These are phyloP conservation scores for Bipolaris sorokiniana DNA, from an alignment of 2,329 filamentous ascomycete genomes.

Conservation along the genomic window DNA sequence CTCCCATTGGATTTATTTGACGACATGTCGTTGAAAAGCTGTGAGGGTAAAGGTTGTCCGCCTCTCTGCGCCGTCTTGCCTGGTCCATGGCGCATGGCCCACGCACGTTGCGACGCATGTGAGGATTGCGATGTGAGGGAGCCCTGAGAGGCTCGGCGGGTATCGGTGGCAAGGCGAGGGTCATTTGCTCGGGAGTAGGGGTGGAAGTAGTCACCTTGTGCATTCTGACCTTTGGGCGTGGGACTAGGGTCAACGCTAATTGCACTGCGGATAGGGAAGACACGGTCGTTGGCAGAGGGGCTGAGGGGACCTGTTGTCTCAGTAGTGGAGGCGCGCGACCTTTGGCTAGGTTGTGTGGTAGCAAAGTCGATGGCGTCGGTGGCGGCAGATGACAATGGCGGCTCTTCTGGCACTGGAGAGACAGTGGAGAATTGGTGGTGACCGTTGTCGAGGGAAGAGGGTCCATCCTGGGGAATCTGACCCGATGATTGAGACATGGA, in stretches of 20 bases:
- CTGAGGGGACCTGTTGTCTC: conserved; percentile 43
- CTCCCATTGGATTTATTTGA: conserved; percentile 38
- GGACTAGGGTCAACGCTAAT: conserved; percentile 69
- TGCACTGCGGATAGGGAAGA: conserved; percentile 83
- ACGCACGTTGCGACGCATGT: conserved; percentile 28
- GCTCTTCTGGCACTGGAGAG: conserved; percentile 25
- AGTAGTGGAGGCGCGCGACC: conserved; percentile 21
- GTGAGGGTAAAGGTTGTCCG: conserved; percentile 30
- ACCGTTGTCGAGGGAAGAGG: conserved; percentile 10
- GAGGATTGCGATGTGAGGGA: conserved; percentile 41
- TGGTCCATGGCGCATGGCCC: conserved; percentile 8
- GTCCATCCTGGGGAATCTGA: conserved; percentile 20
- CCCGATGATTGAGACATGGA: conserved; percentile 38
- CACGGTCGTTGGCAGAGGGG: conserved; percentile 61
- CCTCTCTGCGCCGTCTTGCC: conserved; percentile 11
- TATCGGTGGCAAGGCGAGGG: conserved; percentile 26
- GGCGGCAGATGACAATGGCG: conserved; percentile 11
- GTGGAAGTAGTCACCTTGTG: conserved; percentile 48
- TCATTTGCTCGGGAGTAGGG: conserved; percentile 35
- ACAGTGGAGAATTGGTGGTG: conserved; percentile 16
- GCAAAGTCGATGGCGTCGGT: conserved; percentile 8
- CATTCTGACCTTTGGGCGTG: conserved; percentile 22
- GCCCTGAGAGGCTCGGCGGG: conserved; percentile 35
- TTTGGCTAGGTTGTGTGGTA: conserved; percentile 17
- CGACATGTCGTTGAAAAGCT: conserved; percentile 47